A percentile compares a stretch with the other conserved stretches of the same genome.
Evolutionary conservation across 257 asterid genomes (phyloP).

Genomic region (Agastache rugosa): DNA sequence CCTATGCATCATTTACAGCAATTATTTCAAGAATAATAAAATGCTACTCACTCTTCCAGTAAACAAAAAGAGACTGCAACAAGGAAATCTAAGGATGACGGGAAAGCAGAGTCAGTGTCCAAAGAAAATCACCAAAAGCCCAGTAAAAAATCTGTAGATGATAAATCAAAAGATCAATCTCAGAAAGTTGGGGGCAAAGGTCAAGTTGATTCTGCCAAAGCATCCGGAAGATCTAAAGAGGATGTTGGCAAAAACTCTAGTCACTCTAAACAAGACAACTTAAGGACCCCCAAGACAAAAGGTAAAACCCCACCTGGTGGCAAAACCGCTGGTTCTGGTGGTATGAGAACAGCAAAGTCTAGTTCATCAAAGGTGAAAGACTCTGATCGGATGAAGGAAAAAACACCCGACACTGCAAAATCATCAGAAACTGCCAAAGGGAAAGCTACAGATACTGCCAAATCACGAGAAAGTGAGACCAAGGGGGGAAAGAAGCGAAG

Average conservation of each 20-base stretch:
- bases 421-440: conserved; percentile 50
- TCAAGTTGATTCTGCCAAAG: conserved; percentile 53
- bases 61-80: conserved; percentile 53
- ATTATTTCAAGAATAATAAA: conserved; percentile 31
- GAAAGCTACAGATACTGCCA: conserved; percentile 46
- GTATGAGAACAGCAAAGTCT: conserved; percentile 47
- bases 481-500: conserved; percentile 67
- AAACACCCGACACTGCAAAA: conserved; percentile 43
- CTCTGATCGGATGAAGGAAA: conserved; percentile 51
- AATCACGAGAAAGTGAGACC: conserved; percentile 58
- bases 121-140: conserved; percentile 51
- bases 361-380: conserved; percentile 65
- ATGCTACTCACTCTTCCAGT: conserved; percentile 48
- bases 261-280: conserved; percentile 57
- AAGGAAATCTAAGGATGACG: conserved; percentile 55
- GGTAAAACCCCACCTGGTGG: conserved; percentile 55
- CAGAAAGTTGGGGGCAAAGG: conserved; percentile 45
- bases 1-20: conserved; percentile 1
- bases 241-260: conserved; percentile 50
- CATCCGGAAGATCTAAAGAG: conserved; percentile 61
- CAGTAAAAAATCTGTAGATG: conserved; percentile 52
- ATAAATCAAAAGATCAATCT: conserved; percentile 40
- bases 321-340: conserved; percentile 44
- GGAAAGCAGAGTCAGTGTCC: conserved; percentile 47
- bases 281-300: conserved; percentile 54